Evolutionary conservation across 2,329 filamentous ascomycete species (phyloP), one percentile per base, ranked within the genome.

Genomic region (Clarireedia sp.): DNA sequence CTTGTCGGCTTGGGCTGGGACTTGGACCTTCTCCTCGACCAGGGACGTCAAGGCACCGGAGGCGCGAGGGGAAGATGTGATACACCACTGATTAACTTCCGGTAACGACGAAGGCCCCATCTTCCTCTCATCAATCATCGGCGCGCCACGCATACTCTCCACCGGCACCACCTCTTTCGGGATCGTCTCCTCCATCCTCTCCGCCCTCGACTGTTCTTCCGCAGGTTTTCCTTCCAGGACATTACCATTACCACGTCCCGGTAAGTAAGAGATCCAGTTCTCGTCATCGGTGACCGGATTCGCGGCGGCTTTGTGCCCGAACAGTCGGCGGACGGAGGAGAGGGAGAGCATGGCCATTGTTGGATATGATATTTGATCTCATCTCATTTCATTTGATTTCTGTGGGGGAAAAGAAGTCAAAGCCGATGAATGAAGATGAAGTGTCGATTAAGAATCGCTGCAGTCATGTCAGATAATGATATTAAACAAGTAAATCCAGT

Each of bases 261-360:
- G 47, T 21, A 12, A 21, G 6, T 17, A 38, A 14, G 17, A 37
- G 5, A 38, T 38, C 5, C 5, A 10, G 23, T 49, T 37, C 16
- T 10, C 21, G n/a, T 7, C 33, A 37, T 38, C 23, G 14, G 23
- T 24, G 10, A 8, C 17, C 3, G 33, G n/a, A 21, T 48, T 14
- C 3, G 5, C 21, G 9, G 9, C 33, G 17, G 23, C 9, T 24
- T 19, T 36, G 10, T 10, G 23, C 14, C 19, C 23, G 10, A 24
- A 48, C 8, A 48, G 47, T 48, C 47, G 47, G 47, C 33, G 47
- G 47, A 21, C 47, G 47, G 47, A 48, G 33, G 33, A 48, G 47
- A 48, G 47, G 47, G 37, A 48, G 12, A 38, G 47, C 47, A 48
- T 48, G 47, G 19, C 47, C 47, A 16, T 33, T 38, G 23, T 12